Conservation (phyloP, 495 filamentous ascomycete genomes). For the Rhypophila decipiens region DNA sequence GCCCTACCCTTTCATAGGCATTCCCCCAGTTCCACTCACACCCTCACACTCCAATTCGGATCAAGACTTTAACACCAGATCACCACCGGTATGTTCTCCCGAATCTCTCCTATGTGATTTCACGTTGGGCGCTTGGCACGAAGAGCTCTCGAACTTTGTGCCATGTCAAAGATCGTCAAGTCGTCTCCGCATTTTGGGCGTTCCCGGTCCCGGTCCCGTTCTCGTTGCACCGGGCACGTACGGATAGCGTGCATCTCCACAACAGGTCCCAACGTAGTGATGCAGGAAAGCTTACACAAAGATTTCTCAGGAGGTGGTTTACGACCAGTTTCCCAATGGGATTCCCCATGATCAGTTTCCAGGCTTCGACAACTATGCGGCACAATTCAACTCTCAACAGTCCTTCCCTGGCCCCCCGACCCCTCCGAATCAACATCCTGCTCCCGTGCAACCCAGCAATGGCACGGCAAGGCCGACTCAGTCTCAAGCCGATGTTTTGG, state of each 20-base stretch:
- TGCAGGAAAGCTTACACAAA: slow-evolving; percentile 29
- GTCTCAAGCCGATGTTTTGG: slow-evolving; percentile 23
- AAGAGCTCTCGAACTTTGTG: no score
- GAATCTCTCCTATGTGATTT: no score
- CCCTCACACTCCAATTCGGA: slow-evolving; percentile 48
- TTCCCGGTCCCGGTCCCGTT: neutral
- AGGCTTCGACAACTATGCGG: slow-evolving; percentile 35
- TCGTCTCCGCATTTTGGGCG: slow-evolving; percentile 20
- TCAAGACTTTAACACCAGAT: slow-evolving; percentile 48
- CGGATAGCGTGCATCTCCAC: slow-evolving; percentile 19
- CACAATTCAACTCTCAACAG: slow-evolving; percentile 32
- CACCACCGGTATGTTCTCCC: slow-evolving; percentile 44
- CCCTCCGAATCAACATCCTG: slow-evolving; percentile 29
- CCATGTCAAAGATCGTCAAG: no score
- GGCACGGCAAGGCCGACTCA: slow-evolving; percentile 17
- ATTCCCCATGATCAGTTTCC: slow-evolving; percentile 37
- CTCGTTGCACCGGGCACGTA: neutral
- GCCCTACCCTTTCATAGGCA: slow-evolving; percentile 50
- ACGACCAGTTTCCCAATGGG: slow-evolving; percentile 34
- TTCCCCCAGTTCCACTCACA: slow-evolving; percentile 45
- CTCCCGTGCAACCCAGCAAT: slow-evolving; percentile 18
- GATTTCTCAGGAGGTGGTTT: slow-evolving; percentile 41
- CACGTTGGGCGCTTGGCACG: no score
- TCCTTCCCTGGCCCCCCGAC: slow-evolving; percentile 36
- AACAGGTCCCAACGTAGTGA: slow-evolving; percentile 4